These are phyloP conservation scores for Fusarium heterosporum DNA, from an alignment of 2,329 filamentous ascomycete genomes.

Conservation along the genomic window DNA sequence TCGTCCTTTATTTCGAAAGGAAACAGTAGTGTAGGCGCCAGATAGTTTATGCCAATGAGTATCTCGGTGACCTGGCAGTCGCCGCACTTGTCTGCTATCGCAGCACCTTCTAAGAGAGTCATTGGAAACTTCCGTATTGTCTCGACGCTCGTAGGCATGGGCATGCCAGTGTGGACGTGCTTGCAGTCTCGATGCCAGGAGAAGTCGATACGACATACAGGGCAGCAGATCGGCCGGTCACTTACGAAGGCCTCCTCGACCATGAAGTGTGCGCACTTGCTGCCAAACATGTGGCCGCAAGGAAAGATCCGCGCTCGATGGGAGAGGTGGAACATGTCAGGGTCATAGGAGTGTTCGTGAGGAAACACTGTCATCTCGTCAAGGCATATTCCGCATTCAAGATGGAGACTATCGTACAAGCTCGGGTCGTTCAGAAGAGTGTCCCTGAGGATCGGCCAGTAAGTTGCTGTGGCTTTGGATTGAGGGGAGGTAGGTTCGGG, in stretches of 20 bases:
- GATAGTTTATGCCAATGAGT: not conserved
- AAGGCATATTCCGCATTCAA: slow-evolving; percentile 26
- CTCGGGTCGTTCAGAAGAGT: slow-evolving; percentile 5
- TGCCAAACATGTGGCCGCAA: slow-evolving; percentile 41
- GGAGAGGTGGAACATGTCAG: not conserved
- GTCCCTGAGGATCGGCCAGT: slow-evolving; percentile 29
- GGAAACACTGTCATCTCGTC: slow-evolving; percentile 27
- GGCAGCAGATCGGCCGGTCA: not conserved
- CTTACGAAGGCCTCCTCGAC: not conserved
- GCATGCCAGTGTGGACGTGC: slow-evolving; percentile 8
- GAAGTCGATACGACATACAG: slow-evolving; percentile 11
- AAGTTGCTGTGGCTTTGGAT: not conserved
- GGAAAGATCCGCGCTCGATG: slow-evolving; percentile 26
- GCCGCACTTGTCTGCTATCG: slow-evolving; percentile 13
- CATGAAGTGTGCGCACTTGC: slow-evolving; percentile 2
- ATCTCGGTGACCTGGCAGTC: slow-evolving; percentile 5
- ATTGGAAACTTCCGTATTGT: not conserved
- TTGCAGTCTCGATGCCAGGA: not conserved
- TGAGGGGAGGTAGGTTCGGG: not conserved
- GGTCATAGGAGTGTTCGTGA: slow-evolving; percentile 9
- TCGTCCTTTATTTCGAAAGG: not conserved
- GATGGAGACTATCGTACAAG: slow-evolving; percentile 1
- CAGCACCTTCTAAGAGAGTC: slow-evolving; percentile 3
- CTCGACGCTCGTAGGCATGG: slow-evolving; percentile 7
- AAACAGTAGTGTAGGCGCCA: not conserved